Base-by-base conservation (phyloP, 1,284 basidiomycete genomes). In the Hemileccinum hortonii region DNA sequence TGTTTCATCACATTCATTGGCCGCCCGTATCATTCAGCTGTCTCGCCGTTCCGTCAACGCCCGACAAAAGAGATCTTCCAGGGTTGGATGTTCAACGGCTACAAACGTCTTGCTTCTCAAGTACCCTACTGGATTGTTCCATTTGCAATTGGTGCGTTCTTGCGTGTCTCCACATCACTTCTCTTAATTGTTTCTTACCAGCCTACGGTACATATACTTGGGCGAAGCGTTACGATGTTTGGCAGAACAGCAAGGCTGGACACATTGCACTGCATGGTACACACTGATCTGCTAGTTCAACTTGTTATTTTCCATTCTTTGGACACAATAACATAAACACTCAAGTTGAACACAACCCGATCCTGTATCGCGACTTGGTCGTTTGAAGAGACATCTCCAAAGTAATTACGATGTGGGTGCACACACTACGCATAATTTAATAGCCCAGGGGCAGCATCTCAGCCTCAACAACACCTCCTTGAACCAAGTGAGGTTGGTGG, bases 81-180 rank as follows among this genome's bases (percentile, higher is more conserved):
- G 50, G 83, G 75, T 62, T 96, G 89, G 77, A 65, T 94, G 61
- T 92, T 94, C 81, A 93, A 94, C 74, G 94, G 92, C 44, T 89
- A 87, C 78, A 80, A 80, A 58, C 86, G 94, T 59, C 71, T 94
- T 44, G 81, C 86, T 50, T 75, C 75, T 37, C 90, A 95, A 66
- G 75, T 84, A 22, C 77, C 90, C 44, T 97, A 93, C 78, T 92
- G 90, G 74, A 75, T 82, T 52, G 70, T 93, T 58, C 94, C 94
- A 22, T 79, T 94, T 61, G 83, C 78, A 44, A 63, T 85, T 52
- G 93, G 94, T 95, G 54, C 62, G 90, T 81, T 15, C 22, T 36
- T 24, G 11, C 26, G 21, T 8, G 8, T 32, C 9, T 44, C 33
- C 30, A 2, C 9, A 18, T 22, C 1, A 19, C n/a, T 22, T 35